phyloP scores from a whole-genome alignment of 2,329 filamentous ascomycete species.

The Colletotrichum sublineola region DNA sequence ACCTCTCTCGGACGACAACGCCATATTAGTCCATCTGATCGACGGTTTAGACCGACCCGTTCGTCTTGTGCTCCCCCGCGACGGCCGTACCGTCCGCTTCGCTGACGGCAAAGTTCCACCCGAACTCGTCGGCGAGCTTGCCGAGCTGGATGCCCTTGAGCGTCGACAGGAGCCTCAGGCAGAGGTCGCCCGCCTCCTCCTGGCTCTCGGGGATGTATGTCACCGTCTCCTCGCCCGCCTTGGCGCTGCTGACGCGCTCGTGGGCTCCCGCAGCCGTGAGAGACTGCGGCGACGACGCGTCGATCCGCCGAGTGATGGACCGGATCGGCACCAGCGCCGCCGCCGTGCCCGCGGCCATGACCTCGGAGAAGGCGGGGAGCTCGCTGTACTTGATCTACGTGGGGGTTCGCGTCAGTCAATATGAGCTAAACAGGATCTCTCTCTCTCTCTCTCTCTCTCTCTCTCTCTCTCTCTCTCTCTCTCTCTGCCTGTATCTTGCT shows the following conservation, averaged over 20 bases:
- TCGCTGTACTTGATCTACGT: constrained; percentile 73
- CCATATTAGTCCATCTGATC: constrained; percentile 51
- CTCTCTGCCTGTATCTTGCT: too few relatives aligned
- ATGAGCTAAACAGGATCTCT: not conserved
- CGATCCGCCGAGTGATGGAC: constrained; percentile 80
- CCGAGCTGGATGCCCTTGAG: constrained; percentile 90
- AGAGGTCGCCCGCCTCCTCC: constrained; percentile 80
- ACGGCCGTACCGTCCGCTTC: constrained; percentile 61
- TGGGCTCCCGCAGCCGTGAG: constrained; percentile 53
- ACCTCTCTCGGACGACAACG: not conserved
- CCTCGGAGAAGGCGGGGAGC: constrained; percentile 72
- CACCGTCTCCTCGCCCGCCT: constrained; percentile 62
- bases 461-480: too few relatives aligned
- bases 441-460: not conserved
- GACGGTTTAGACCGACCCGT: constrained; percentile 47
- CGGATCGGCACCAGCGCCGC: constrained; percentile 92
- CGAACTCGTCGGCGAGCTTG: constrained; percentile 80
- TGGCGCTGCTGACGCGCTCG: constrained; percentile 53
- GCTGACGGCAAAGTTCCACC: constrained; percentile 72
- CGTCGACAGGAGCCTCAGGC: constrained; percentile 77
- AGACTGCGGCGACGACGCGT: constrained; percentile 55
- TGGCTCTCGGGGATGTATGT: constrained; percentile 67
- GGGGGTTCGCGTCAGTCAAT: not conserved
- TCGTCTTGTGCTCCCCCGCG: constrained; percentile 45
- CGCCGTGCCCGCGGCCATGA: constrained; percentile 93